phyloP scores from a whole-genome alignment of 2,329 filamentous ascomycete species.

The Alternaria dauci region DNA sequence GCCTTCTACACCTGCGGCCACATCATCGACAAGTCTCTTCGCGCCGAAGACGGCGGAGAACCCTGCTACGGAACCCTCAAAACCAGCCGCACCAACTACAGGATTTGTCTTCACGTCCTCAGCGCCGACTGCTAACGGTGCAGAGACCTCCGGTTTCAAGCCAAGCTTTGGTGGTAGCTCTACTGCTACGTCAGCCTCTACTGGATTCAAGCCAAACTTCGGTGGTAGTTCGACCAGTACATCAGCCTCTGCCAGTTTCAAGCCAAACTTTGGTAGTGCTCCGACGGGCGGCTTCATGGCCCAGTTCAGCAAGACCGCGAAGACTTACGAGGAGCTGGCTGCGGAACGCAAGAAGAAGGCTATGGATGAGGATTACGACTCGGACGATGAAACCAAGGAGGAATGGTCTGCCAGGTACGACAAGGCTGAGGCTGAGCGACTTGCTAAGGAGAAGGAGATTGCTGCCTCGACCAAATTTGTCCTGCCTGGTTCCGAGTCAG shows the following conservation, averaged over 20 bases:
- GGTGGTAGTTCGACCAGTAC: constrained; percentile 17
- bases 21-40: constrained; percentile 24
- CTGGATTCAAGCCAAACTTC: constrained; percentile 28
- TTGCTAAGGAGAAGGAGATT: constrained; percentile 37
- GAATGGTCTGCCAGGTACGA: constrained; percentile 47
- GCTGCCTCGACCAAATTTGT: constrained; percentile 34
- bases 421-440: constrained; percentile 39
- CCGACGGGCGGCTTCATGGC: constrained; percentile 31
- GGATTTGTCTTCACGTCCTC: constrained; percentile 30
- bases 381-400: constrained; percentile 47
- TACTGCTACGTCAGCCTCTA: neutral
- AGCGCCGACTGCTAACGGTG: constrained; percentile 17
- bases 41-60: constrained; percentile 19
- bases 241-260: constrained; percentile 17
- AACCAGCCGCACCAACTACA: constrained; percentile 16
- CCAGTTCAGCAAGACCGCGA: constrained; percentile 43
- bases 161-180: constrained; percentile 24
- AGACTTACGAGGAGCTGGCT: constrained; percentile 43
- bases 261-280: constrained; percentile 18
- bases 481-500: constrained; percentile 15
- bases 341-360: constrained; percentile 49
- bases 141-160: constrained; percentile 15
- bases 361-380: constrained; percentile 47
- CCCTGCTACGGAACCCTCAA: constrained; percentile 13
- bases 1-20: constrained; percentile 19